Percentiles rank a stretch among this genome's conserved stretches.
Conservation (phyloP, 2,329 filamentous ascomycete species). For the Emmonsiellopsis sp. region DNA sequence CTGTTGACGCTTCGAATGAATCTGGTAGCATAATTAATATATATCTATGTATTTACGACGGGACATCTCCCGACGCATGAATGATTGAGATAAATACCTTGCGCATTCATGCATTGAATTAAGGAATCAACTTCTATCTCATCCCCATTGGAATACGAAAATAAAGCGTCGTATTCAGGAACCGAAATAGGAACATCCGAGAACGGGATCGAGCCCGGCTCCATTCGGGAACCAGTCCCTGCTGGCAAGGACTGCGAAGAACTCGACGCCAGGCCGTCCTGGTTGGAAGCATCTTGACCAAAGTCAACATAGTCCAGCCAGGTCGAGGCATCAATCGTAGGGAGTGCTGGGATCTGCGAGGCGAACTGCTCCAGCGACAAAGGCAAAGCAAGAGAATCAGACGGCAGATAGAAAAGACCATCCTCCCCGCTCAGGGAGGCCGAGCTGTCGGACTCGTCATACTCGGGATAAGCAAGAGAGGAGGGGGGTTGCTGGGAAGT, state of each 20-base stretch:
- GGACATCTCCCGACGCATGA: background rate
- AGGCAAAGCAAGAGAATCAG: background rate
- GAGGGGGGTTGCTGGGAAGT: background rate
- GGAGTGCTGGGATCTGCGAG: background rate
- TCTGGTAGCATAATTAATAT: background rate
- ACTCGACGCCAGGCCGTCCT: background rate
- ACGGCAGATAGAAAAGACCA: background rate
- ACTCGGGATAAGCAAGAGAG: background rate
- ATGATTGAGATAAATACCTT: background rate
- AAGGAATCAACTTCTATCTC: background rate
- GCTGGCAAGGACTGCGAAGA: background rate
- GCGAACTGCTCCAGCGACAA: background rate
- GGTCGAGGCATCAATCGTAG: background rate
- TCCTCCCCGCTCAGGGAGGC: background rate
- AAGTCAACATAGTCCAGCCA: constrained; percentile 4
- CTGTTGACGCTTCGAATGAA: background rate
- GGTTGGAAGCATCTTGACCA: background rate
- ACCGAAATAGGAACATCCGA: background rate
- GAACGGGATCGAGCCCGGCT: background rate
- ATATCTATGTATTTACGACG: background rate
- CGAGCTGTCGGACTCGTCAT: background rate
- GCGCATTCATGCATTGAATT: background rate
- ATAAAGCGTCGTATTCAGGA: background rate
- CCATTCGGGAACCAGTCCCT: background rate
- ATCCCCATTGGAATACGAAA: background rate